Conservation (phyloP, 345 rosid species). For the Pugionium dolabratum region DNA sequence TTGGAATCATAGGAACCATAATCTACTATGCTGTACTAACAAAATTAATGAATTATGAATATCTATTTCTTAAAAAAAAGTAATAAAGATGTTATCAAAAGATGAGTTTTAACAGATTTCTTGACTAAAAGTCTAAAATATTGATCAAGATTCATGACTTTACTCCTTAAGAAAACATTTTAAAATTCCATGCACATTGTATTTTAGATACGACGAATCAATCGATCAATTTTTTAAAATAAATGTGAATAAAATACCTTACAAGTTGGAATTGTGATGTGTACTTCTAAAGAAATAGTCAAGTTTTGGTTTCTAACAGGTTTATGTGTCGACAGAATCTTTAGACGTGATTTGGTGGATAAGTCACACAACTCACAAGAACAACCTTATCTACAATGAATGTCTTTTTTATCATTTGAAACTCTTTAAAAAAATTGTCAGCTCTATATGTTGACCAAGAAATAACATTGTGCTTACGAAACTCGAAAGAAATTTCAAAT, state of each 20-base stretch:
- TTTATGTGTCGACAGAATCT: conserved; percentile 22
- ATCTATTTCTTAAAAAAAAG: not conserved
- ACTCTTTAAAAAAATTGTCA: conserved; percentile 6
- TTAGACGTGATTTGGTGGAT: conserved; percentile 22
- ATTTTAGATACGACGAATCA: conserved; percentile 28
- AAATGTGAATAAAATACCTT: conserved; percentile 16
- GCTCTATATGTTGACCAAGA: conserved; percentile 22
- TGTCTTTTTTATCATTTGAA: not conserved
- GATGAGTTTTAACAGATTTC: conserved; percentile 22
- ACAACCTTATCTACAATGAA: conserved; percentile 27
- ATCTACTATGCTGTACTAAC: no score
- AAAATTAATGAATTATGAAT: no score
- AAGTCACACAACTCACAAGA: conserved; percentile 28
- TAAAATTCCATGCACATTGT: conserved; percentile 5
- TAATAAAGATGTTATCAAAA: conserved; percentile 15
- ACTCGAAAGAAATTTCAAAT: conserved; percentile 12
- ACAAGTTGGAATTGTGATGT: conserved; percentile 26
- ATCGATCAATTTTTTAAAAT: not conserved
- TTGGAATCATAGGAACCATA: conserved; percentile 34
- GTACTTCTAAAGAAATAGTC: conserved; percentile 1
- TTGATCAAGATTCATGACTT: conserved; percentile 26
- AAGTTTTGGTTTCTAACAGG: conserved; percentile 8
- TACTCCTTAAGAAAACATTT: conserved; percentile 17
- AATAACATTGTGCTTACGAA: not conserved
- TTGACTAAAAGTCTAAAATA: conserved; percentile 23